Conservation (phyloP, 2,329 filamentous ascomycete genomes). For the Daldinia sp. region DNA sequence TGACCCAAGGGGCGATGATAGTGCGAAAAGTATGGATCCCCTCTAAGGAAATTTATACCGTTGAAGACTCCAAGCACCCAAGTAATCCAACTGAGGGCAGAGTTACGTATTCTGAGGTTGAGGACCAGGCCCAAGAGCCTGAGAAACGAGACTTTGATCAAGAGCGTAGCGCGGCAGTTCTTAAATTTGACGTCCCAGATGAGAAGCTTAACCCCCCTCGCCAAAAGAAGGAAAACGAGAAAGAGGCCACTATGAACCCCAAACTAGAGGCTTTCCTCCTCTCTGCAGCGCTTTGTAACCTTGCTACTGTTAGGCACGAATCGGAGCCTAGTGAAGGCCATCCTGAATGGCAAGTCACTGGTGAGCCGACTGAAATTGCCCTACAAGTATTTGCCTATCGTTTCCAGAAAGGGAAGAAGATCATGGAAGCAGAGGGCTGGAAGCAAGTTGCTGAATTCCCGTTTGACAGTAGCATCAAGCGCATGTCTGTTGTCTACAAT, state of each 20-base stretch:
- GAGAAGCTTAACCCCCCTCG: conserved; percentile 61
- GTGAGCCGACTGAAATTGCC: conserved; percentile 81
- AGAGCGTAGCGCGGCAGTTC: conserved; percentile 69
- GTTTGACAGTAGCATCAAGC: conserved; percentile 83
- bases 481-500: conserved; percentile 81
- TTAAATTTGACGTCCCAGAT: conserved; percentile 73
- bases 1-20: conserved; percentile 78
- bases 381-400: conserved; percentile 80
- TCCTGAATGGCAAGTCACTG: conserved; percentile 73
- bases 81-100: conserved; percentile 70
- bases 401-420: conserved; percentile 70
- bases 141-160: conserved; percentile 68
- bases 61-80: conserved; percentile 71
- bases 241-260: conserved; percentile 60
- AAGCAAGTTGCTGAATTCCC: conserved; percentile 77
- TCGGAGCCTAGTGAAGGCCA: conserved; percentile 65
- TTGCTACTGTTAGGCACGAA: conserved; percentile 69
- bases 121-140: conserved; percentile 53
- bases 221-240: conserved; percentile 52
- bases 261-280: conserved; percentile 65
- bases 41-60: conserved; percentile 66
- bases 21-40: conserved; percentile 76
- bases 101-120: conserved; percentile 60
- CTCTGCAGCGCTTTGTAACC: conserved; percentile 73
- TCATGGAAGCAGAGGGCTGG: conserved; percentile 66